Evolutionary conservation across 2,329 filamentous ascomycete genomes (phyloP).

Genomic region (Verticillium dahliae): DNA sequence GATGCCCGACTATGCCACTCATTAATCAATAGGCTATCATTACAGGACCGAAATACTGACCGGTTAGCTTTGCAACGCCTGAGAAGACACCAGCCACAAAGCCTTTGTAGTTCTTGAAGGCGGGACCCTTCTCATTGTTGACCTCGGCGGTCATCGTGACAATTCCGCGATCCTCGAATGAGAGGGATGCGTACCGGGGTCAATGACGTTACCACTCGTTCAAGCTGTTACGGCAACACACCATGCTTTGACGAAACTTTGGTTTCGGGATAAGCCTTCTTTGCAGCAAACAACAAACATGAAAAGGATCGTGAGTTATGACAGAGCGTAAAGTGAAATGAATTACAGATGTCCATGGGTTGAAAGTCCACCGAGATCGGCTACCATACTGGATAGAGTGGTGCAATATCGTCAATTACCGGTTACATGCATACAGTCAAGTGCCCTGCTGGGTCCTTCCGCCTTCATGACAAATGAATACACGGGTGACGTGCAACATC

Average conservation of each 20-base stretch:
- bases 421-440: background rate
- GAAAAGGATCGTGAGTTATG: background rate
- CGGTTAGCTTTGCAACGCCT: slow-evolving; percentile 81
- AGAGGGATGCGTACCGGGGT: background rate
- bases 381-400: background rate
- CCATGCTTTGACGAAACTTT: too few species aligned
- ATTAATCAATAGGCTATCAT: background rate
- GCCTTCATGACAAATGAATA: too few species aligned
- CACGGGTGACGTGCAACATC: too few species aligned
- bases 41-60: slow-evolving; percentile 37
- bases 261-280: background rate
- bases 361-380: background rate
- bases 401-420: background rate
- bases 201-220: background rate
- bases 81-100: slow-evolving; percentile 97
- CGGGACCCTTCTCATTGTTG: slow-evolving; percentile 24
- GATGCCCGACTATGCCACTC: slow-evolving; percentile 49
- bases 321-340: background rate
- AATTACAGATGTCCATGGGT: background rate
- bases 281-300: background rate
- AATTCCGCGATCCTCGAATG: background rate
- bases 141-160: slow-evolving; percentile 8
- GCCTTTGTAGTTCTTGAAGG: slow-evolving; percentile 71
- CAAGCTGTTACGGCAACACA: background rate
- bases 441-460: background rate